These are phyloP conservation scores for Beauveria scarabaeidicola DNA, from an alignment of 2,329 filamentous ascomycete genomes.

Conservation along the genomic window DNA sequence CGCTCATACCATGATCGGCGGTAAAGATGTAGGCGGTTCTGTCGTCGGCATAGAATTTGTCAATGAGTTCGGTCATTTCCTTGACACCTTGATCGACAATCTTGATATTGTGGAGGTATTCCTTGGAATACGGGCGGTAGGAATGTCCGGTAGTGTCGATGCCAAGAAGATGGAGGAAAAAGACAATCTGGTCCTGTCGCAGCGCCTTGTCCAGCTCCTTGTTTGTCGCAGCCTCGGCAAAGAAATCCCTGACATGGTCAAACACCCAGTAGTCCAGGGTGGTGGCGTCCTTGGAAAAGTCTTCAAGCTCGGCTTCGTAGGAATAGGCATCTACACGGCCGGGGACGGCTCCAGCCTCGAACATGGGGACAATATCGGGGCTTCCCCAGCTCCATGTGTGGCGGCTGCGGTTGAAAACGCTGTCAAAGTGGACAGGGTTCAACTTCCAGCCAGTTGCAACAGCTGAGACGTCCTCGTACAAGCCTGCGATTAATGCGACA, in stretches of 20 bases:
- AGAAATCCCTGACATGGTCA: slow-evolving; percentile 81
- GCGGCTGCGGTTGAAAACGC: slow-evolving; percentile 90
- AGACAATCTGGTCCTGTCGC: slow-evolving; percentile 78
- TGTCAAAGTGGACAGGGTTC: slow-evolving; percentile 97
- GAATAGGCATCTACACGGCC: slow-evolving; percentile 80
- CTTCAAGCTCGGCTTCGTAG: slow-evolving; percentile 78
- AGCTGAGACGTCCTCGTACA: slow-evolving; percentile 96
- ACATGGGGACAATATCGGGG: slow-evolving; percentile 96
- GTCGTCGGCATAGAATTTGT: slow-evolving; percentile 75
- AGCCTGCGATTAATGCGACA: slow-evolving; percentile 88
- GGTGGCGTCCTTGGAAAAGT: slow-evolving; percentile 76
- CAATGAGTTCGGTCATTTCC: slow-evolving; percentile 71
- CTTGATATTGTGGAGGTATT: slow-evolving; percentile 92
- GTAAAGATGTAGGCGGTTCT: slow-evolving; percentile 95
- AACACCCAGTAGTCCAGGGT: slow-evolving; percentile 92
- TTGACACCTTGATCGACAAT: slow-evolving; percentile 85
- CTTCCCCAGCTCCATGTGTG: slow-evolving; percentile 99
- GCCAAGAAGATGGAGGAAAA: slow-evolving; percentile 89
- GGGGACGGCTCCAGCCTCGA: slow-evolving; percentile 81
- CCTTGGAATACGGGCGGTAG: slow-evolving; percentile 84
- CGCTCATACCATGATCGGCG: slow-evolving; percentile 97
- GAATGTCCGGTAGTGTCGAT: slow-evolving; percentile 84
- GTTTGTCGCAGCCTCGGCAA: slow-evolving; percentile 71
- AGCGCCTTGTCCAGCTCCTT: slow-evolving; percentile 63
- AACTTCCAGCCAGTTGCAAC: slow-evolving; percentile 98